Evolutionary conservation across 257 asterid species (phyloP), one percentile per base, ranked within the genome.

Genomic region (Solanum dulcamara): DNA sequence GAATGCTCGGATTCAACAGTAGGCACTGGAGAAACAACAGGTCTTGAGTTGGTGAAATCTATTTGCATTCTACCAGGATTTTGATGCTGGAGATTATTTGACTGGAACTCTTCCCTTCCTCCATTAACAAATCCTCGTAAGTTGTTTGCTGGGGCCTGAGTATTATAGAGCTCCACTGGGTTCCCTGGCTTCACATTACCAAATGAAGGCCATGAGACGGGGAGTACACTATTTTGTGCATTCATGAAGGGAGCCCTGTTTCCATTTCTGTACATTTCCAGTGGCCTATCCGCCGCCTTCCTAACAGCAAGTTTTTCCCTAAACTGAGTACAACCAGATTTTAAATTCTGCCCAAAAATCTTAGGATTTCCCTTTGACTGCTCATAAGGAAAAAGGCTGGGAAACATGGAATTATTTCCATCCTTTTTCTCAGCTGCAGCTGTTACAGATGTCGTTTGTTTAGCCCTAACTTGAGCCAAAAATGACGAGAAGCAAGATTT

Each of bases 331-430:
- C 81, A 87, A 60, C 85, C 84, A 0, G 88, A 75, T 80, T 89
- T 91, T 38, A 93, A 89, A 86, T 94, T 96, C 85, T 93, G 98
- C 48, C 97, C 97, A 40, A 94, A 93, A 75, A 92, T 94, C 89
- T 87, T 93, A 80, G 95, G 95, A 83, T 66, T 60, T 6, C 55
- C 87, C 22, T 88, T 89, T 12, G 88, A 72, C 18, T 88, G 88
- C 85, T 89, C 90, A 11, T 89, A 90, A 24, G 57, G 13, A 15
- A 44, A 14, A 42, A 15, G 14, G 38, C 59, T 48, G 28, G 83
- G 35, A 46, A 15, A 48, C 83, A 20, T 10, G 33, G 88, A 83
- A 79, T 46, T 64, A 59, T 32, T 85, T 4, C 53, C 84, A 51
- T 90, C 91, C 11, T 24, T 91, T 81, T 89, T 88, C 80, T 91